Base-by-base conservation (phyloP, 345 rosid genomes). In the Diplotaxis tenuifolia region DNA sequence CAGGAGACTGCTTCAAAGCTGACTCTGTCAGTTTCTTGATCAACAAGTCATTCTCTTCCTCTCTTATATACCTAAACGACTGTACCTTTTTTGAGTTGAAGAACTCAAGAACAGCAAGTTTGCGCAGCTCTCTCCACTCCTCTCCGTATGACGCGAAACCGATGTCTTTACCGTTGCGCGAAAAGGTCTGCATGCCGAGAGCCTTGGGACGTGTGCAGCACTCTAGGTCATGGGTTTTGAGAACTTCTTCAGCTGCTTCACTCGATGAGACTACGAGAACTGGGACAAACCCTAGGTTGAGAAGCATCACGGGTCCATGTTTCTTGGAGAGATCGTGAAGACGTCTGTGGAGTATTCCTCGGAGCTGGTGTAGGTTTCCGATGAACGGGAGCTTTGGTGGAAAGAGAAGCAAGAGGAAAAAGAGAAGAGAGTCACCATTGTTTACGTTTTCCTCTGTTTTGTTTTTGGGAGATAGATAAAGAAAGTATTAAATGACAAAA, bases 151-250 rank as follows among this genome's bases (percentile, higher is more conserved):
- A 34, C 1, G 61, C 38, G 6, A 78, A 67, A 18, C 53, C 79
- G 0, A 78, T 47, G 55, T 81, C 68, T 31, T 47, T 28, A 34
- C 18, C 56, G 9, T 61, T 54, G 28, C 71, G 74, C 0, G 81
- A 53, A 7, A 65, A 81, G 38, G 22, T 70, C 12, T 59, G 31
- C 28, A 1, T 19, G 8, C 78, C 78, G 1, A 27, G n/a, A 9
- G 65, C 5, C 6, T 8, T 55, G 14, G 84, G 74, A 3, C 80
- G 66, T 32, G 75, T 79, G 23, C 84, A 82, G 50, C 80, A 82
- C 31, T 72, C 70, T 0, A 76, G n/a, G n/a, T n/a, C n/a, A n/a
- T n/a, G n/a, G n/a, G n/a, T n/a, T n/a, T n/a, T n/a, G n/a, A n/a
- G n/a, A n/a, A n/a, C n/a, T n/a, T n/a, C n/a, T n/a, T n/a, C n/a